A percentile compares a stretch with the other conserved stretches of the same genome.
Conservation (phyloP, 2,329 filamentous ascomycete species). For the Sarocladium brachiariae region DNA sequence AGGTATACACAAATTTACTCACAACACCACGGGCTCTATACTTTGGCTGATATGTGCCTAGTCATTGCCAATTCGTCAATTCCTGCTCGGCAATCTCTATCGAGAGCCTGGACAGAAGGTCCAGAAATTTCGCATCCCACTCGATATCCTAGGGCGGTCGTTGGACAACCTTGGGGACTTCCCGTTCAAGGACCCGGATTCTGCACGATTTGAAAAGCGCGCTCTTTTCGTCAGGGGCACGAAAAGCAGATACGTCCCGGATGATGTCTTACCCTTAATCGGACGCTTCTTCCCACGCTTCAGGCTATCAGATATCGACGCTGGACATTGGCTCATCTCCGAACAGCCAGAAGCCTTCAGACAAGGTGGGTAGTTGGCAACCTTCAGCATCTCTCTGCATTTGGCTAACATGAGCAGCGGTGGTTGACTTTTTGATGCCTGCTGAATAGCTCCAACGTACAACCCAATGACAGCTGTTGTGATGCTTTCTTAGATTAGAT, state of each 20-base stretch:
- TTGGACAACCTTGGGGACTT: slow-evolving; percentile 81
- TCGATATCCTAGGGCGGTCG: slow-evolving; percentile 60
- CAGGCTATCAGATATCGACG: slow-evolving; percentile 63
- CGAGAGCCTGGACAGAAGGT: slow-evolving; percentile 43
- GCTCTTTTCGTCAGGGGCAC: slow-evolving; percentile 77
- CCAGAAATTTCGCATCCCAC: slow-evolving; percentile 72
- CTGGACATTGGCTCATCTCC: slow-evolving; percentile 85
- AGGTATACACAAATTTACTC: slow-evolving; percentile 33
- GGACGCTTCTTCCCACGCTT: slow-evolving; percentile 79
- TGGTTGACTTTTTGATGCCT: slow-evolving; percentile 4
- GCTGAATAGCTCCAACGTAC: neutral
- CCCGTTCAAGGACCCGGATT: slow-evolving; percentile 69
- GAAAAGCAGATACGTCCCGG: slow-evolving; percentile 69
- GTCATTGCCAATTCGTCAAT: slow-evolving; percentile 75
- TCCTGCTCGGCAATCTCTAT: slow-evolving; percentile 80
- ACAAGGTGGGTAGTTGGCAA: slow-evolving; percentile 45
- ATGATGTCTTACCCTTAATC: slow-evolving; percentile 72
- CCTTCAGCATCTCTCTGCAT: neutral
- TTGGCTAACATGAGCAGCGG: neutral
- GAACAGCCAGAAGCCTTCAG: slow-evolving; percentile 77
- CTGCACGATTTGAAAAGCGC: slow-evolving; percentile 63
- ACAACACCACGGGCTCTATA: neutral
- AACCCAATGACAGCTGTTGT: too few relatives aligned
- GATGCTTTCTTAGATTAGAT: too few relatives aligned
- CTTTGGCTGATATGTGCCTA: slow-evolving; percentile 7